Percentiles rank a stretch among this genome's conserved stretches.
Conservation (phyloP, 306 rosid species). For the Cyamopsis tetragonoloba region DNA sequence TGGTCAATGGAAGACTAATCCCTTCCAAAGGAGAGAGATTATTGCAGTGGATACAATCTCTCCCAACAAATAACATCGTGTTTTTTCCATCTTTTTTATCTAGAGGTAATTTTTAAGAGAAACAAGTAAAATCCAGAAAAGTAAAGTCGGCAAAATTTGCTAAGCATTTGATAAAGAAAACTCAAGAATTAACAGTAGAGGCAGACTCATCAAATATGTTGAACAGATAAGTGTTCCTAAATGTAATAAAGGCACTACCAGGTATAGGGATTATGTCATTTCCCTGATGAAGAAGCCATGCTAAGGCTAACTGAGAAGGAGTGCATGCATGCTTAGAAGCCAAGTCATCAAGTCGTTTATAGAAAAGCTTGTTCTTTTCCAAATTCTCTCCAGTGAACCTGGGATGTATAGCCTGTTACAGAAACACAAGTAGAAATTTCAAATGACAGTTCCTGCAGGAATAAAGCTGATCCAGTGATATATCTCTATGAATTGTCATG, state of each 20-base stretch:
- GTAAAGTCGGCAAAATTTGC: not conserved
- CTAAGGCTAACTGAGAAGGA: slow-evolving; percentile 65
- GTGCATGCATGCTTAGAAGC: slow-evolving; percentile 52
- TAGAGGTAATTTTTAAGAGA: not conserved
- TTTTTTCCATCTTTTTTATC: not conserved
- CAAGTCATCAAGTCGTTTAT: slow-evolving; percentile 38
- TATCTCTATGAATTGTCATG: not conserved
- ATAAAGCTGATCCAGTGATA: not conserved
- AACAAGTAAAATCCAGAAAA: not conserved
- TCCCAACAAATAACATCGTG: not conserved
- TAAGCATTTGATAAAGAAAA: not conserved
- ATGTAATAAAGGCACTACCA: slow-evolving; percentile 35
- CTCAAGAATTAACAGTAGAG: not conserved
- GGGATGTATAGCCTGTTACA: slow-evolving; percentile 49
- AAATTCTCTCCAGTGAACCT: slow-evolving; percentile 61
- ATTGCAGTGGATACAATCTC: too few species aligned
- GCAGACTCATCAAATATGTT: not conserved
- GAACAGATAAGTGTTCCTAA: not conserved
- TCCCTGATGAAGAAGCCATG: slow-evolving; percentile 74
- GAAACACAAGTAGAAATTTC: slow-evolving; percentile 11
- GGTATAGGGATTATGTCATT: slow-evolving; percentile 66
- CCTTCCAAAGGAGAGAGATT: too few species aligned
- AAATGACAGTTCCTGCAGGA: not conserved
- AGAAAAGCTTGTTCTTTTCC: slow-evolving; percentile 59
- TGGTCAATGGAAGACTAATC: too few species aligned